phyloP scores from a whole-genome alignment of 2,329 filamentous ascomycete genomes.

The Gliomastix tumulicola region DNA sequence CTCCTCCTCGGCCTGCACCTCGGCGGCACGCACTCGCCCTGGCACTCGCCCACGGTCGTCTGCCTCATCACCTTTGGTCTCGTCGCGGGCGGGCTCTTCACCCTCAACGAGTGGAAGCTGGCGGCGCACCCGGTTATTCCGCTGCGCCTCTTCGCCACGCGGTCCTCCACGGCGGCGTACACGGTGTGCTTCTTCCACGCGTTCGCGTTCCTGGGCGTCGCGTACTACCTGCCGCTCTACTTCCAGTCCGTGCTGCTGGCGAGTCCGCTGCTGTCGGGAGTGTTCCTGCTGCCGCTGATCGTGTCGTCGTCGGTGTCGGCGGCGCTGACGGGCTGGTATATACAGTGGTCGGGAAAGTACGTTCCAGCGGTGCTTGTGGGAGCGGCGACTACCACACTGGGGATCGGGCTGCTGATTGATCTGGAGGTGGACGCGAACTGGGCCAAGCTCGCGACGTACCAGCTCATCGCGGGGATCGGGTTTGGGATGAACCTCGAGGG shows the following conservation, averaged over 20 bases:
- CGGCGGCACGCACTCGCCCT: conserved; percentile 56
- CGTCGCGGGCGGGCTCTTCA: conserved; percentile 39
- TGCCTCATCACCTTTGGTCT: conserved; percentile 56
- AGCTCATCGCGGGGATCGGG: conserved; percentile 53
- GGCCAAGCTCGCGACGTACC: conserved; percentile 42
- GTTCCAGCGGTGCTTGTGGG: conserved; percentile 46
- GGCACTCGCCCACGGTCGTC: conserved; percentile 54
- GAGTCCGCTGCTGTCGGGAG: conserved; percentile 51
- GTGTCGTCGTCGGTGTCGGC: conserved; percentile 36
- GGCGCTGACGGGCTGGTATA: conserved; percentile 31
- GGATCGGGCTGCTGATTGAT: conserved; percentile 49
- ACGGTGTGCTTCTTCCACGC: conserved; percentile 34
- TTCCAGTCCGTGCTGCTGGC: conserved; percentile 62
- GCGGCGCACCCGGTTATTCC: conserved; percentile 65
- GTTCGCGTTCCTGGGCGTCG: conserved; percentile 55
- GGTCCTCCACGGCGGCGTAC: conserved; percentile 52
- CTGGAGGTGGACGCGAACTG: conserved; percentile 43
- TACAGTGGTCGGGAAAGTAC: conserved; percentile 51
- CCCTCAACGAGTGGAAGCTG: conserved; percentile 56
- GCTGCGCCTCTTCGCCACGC: conserved; percentile 48
- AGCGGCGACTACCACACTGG: conserved; percentile 48
- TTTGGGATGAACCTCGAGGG: conserved; percentile 57
- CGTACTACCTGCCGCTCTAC: conserved; percentile 69
- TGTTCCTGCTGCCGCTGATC: conserved; percentile 57
- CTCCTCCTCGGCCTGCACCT: conserved; percentile 63